These are phyloP conservation scores for Paragyromitra xinjiangensis DNA, from an alignment of 495 filamentous ascomycete genomes.

Conservation along the genomic window DNA sequence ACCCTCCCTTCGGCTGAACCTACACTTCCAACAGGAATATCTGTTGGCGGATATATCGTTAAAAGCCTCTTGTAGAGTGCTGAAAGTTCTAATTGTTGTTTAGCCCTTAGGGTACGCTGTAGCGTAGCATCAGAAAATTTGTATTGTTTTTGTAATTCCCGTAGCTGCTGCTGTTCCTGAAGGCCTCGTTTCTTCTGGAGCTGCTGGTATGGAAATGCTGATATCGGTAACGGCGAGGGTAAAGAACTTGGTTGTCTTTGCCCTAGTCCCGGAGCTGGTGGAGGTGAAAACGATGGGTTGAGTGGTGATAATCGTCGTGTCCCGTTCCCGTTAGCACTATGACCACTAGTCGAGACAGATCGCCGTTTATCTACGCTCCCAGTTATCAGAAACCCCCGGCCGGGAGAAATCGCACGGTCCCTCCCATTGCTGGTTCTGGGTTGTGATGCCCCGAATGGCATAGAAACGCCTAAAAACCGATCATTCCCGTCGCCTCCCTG, in stretches of 20 bases:
- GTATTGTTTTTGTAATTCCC: conserved; percentile 51
- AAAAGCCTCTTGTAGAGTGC: conserved; percentile 52
- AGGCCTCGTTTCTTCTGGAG: conserved; percentile 47
- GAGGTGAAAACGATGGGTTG: conserved; percentile 50
- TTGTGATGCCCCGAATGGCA: conserved; percentile 12
- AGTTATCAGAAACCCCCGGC: conserved; percentile 36
- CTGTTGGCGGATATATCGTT: conserved; percentile 45
- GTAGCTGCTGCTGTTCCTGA: conserved; percentile 45
- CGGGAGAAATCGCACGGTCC: conserved; percentile 39
- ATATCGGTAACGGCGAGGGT: conserved; percentile 36
- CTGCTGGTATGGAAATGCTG: conserved; percentile 40
- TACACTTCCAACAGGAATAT: conserved; percentile 10
- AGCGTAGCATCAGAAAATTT: conserved; percentile 56
- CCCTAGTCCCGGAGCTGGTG: conserved; percentile 37
- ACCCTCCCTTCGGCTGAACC: conserved; percentile 16
- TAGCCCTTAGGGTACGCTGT: conserved; percentile 56
- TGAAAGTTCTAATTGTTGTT: conserved; percentile 53
- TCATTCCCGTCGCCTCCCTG: conserved; percentile 25
- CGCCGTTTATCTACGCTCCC: conserved; percentile 31
- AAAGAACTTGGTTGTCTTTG: conserved; percentile 18
- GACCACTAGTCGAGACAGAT: conserved; percentile 30
- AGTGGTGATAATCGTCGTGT: conserved; percentile 41
- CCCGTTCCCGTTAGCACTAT: conserved; percentile 22
- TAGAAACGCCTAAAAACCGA: conserved; percentile 15
- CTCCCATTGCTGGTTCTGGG: conserved; percentile 24